Base-by-base conservation (phyloP, 495 filamentous ascomycete species). In the Penicillium longicatenatum region DNA sequence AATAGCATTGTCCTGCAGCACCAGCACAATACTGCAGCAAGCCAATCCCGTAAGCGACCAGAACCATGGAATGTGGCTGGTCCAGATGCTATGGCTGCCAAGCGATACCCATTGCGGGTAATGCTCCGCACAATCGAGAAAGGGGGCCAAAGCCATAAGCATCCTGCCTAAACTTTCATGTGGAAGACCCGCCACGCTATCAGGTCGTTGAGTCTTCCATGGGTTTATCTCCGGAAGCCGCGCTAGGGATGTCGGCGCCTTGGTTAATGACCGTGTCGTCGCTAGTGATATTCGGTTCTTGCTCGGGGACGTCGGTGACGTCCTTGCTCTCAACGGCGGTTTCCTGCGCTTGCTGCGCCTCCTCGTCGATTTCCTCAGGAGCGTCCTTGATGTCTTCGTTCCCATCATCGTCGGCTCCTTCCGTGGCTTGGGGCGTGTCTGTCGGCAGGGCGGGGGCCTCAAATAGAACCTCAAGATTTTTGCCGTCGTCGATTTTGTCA, bases 401-500 rank as follows among this genome's bases (percentile, higher is more conserved):
- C 10, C 56, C 68, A 31, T 35, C 42, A 39, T 39, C 51, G 16
- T 61, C 55, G 11, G 58, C 20, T 7, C 53, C 68, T 37, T 73
- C 71, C 19, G 69, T 54, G 3, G 63, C 51, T 48, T 72, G 68
- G 19, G 72, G 59, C 6, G 66, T 65, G 24, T 66, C 69, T 39
- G 64, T 63, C 22, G 66, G 63, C 19, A 67, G 59, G 22, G 75
- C 63, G 39, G 70, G 57, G 11, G 37, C 55, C 53, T 80, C 74
- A 49, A 86, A 82, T n/a, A 88, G 72, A 19, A 66, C 62, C 41
- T 81, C 68, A 35, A 88, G 61, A 44, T 89, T 90, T 60, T 89
- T 87, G 42, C 86, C 88, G 62, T 92, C 85, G 17, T 95, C 92
- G 17, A 96, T 86, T 68, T 89, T 90, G 67, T 97, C 91, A 66